Percentiles rank a stretch among this genome's conserved stretches.
These are phyloP conservation scores for Rhodofomes roseus DNA, from an alignment of 1,284 basidiomycete species.

Conservation along the genomic window DNA sequence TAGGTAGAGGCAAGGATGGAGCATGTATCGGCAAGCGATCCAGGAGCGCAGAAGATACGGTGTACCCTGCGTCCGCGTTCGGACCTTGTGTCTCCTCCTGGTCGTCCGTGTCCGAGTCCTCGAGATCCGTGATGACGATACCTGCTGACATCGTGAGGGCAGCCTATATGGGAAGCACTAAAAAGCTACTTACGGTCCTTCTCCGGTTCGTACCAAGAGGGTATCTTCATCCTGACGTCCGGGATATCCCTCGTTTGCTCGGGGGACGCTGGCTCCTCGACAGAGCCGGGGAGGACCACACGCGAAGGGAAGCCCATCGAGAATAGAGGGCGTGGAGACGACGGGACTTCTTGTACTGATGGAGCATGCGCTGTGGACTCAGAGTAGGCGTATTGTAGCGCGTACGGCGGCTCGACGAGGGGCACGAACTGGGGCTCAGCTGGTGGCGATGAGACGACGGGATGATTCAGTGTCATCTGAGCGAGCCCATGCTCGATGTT, in stretches of 20 bases:
- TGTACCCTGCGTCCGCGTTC: conserved; percentile 17
- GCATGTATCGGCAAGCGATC: conserved; percentile 28
- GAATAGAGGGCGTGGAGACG: neutral
- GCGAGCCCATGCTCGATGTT: conserved; percentile 58
- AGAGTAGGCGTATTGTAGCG: neutral
- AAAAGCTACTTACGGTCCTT: conserved; percentile 49
- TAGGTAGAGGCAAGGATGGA: conserved; percentile 10
- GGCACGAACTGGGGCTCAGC: neutral
- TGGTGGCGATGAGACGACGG: neutral
- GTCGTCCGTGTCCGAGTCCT: conserved; percentile 42
- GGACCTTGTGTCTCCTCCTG: conserved; percentile 19
- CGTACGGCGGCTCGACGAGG: neutral
- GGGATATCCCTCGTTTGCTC: conserved; percentile 15
- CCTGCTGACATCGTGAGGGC: conserved; percentile 31
- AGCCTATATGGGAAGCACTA: conserved; percentile 11
- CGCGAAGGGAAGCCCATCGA: conserved; percentile 1
- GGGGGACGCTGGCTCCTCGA: conserved; percentile 43
- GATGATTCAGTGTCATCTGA: conserved; percentile 40
- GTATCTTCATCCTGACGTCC: conserved; percentile 57
- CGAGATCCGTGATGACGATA: conserved; percentile 61
- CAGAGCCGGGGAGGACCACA: conserved; percentile 33
- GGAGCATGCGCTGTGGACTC: neutral
- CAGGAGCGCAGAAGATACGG: conserved; percentile 47
- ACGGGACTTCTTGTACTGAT: neutral
- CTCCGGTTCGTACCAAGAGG: conserved; percentile 67